Evolutionary conservation across 164 flowering plant species (phyloP), one percentile per base, ranked within the genome.

Genomic region (Warburgia ugandensis): DNA sequence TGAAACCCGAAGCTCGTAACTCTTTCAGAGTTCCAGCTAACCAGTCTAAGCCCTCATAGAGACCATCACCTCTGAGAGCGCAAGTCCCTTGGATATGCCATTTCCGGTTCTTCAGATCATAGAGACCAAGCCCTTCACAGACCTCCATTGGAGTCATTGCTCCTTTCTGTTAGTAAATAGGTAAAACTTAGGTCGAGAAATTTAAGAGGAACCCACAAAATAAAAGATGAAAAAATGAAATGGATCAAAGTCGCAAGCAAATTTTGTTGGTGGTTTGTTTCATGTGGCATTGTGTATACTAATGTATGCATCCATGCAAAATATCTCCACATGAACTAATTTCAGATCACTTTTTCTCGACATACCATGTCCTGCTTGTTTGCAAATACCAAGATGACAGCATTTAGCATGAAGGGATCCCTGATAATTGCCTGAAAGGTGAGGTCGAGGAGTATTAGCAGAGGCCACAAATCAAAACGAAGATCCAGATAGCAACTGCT

Each of bases 21-120:
- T 85, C 96, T 68, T 85, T 92, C 21, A 92, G 79, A 14, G 96
- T 85, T 45, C 69, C 71, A 31, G 98, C 59, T 47, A 92, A 67
- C 98, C 98, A 92, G 59, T 87, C 98, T 73, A 92, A 72, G 19
- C 98, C 99, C 66, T 92, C 99, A 20, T 92, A 88, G 38, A 88
- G 87, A 17, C 98, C 98, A 64, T 92, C 98, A 48, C 96, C 98
- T 54, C 48, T 76, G 8, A 88, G 74, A 6, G 98, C 98, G 58
- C 96, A 88, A 54, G 96, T 80, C 44, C 95, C 96, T 67, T 92
- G 96, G 36, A 92, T 83, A 41, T 92, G 98, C 98, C 98, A 92
- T 73, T 76, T 86, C 55, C 95, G 68, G 74, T 88, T 77, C 74
- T 82, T 88, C 36, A 92, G 79, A 59, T 80, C 94, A 59, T 60